Evolutionary conservation across 257 asterid genomes (phyloP), one percentile per base, ranked within the genome.

Genomic region (Rauvolfia tetraphylla): DNA sequence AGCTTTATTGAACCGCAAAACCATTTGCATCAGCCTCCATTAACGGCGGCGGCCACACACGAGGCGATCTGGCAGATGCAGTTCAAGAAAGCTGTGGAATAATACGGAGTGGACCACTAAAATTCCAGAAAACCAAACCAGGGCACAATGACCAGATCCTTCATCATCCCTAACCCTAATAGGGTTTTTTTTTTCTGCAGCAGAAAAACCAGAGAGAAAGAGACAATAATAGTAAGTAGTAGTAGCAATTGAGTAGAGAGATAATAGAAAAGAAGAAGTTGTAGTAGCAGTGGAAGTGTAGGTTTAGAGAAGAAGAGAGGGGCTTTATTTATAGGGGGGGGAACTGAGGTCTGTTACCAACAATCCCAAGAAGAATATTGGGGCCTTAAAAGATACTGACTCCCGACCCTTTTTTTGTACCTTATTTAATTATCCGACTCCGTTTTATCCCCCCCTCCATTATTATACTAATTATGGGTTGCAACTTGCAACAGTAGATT

Each of bases 31-130:
- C 72, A 53, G 56, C 61, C 70, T 63, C 75, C 81, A 27, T n/a
- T 25, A 41, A 41, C 36, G 22, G 9, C 27, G 12, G 12, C 33
- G 66, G 66, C 66, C 36, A 9, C 1, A 18, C 12, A 68, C 4
- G 1, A 31, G 44, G 20, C 1, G 76, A 72, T 39, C 54, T 58
- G 42, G 36, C 67, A 17, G 76, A 78, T 76, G 91, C 96, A 89
- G 98, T 93, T 93, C 98, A 93, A 93, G 98, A 93, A 93, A 93
- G 97, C 98, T 88, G 98, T 93, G 98, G 98, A 91, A 91, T 81
- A 86, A 81, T 78, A 93, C 83, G 86, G 84, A 86, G 86, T 85
- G 91, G 76, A 81, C 82, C 97, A 90, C 44, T 72, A 38, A n/a
- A 59, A 3, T 25, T 14, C 10, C 9, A 14, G 13, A 46, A 18